Evolutionary conservation across 2,329 filamentous ascomycete species (phyloP).

Genomic region (Nannizziopsis barbatae): DNA sequence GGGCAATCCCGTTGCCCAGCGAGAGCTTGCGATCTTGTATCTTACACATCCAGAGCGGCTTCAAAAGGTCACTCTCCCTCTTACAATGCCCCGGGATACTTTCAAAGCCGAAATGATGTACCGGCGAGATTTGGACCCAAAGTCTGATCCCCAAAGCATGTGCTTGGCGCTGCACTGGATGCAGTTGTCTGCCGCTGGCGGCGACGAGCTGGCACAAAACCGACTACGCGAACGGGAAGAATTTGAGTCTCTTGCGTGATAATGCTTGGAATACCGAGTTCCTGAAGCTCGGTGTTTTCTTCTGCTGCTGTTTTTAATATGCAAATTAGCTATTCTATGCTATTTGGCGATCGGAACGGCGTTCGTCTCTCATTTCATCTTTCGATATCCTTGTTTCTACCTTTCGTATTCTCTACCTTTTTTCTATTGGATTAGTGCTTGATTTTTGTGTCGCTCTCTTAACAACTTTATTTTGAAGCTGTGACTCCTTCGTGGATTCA

Average conservation of each 20-base stretch:
- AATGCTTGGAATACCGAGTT: background rate
- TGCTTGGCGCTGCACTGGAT: slow-evolving; percentile 96
- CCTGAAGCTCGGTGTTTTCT: slow-evolving; percentile 1
- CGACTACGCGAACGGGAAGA: slow-evolving; percentile 64
- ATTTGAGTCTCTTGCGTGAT: slow-evolving; percentile 47
- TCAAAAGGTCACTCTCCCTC: slow-evolving; percentile 64
- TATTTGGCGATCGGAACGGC: slow-evolving; percentile 1
- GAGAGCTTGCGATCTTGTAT: slow-evolving; percentile 87
- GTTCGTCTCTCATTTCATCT: slow-evolving; percentile 9
- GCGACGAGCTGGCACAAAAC: slow-evolving; percentile 70
- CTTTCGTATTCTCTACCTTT: slow-evolving; percentile 1
- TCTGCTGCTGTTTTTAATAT: slow-evolving; percentile 8
- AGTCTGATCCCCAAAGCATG: slow-evolving; percentile 79
- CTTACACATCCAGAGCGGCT: slow-evolving; percentile 82
- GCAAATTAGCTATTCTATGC: background rate
- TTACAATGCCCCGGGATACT: slow-evolving; percentile 74
- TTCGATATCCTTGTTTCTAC: background rate
- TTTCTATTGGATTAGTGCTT: background rate
- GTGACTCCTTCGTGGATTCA: background rate
- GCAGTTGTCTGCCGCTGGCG: slow-evolving; percentile 75
- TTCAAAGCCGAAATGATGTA: slow-evolving; percentile 83
- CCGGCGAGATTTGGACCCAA: slow-evolving; percentile 47
- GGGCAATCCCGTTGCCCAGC: slow-evolving; percentile 75
- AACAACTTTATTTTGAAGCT: no score
- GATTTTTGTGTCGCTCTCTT: background rate